Percentiles rank a stretch among this genome's conserved stretches.
Conservation (phyloP, 306 rosid genomes). For the Malus fusca region DNA sequence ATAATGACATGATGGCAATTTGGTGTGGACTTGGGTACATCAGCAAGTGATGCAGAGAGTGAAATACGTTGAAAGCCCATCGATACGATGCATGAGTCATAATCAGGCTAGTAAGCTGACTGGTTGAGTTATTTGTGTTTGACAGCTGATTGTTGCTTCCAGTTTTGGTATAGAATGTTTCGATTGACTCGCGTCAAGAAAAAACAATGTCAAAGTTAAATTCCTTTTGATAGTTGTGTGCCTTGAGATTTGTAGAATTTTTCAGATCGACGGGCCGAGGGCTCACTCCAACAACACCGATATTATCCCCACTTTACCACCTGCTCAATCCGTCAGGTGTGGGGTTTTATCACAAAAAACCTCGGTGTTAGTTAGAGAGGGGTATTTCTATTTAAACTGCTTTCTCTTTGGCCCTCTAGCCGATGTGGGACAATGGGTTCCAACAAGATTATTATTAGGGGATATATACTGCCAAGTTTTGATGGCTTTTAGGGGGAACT, state of each 20-base stretch:
- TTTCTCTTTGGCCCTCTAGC: too few relatives aligned
- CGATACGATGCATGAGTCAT: background rate
- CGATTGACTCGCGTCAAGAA: background rate
- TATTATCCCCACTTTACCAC: too few relatives aligned
- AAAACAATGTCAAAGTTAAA: background rate
- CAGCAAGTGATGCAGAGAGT: background rate
- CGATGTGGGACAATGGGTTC: too few relatives aligned
- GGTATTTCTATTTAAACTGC: too few relatives aligned
- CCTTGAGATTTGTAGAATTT: background rate
- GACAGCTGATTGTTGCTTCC: background rate
- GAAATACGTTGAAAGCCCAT: background rate
- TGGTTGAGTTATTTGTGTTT: background rate
- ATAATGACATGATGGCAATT: background rate
- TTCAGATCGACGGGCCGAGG: too few relatives aligned
- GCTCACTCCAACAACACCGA: too few relatives aligned
- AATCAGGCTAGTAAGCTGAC: background rate
- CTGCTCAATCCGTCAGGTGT: too few relatives aligned
- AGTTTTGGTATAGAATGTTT: background rate
- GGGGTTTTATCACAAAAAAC: too few relatives aligned
- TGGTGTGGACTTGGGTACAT: background rate
- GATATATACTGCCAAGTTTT: slow-evolving; percentile 12
- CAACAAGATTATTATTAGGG: background rate
- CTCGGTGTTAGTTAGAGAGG: too few relatives aligned
- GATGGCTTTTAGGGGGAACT: slow-evolving; percentile 29
- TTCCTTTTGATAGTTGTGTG: background rate